Base-by-base conservation (phyloP, 1,284 basidiomycete species). In the Trametes polyzona region DNA sequence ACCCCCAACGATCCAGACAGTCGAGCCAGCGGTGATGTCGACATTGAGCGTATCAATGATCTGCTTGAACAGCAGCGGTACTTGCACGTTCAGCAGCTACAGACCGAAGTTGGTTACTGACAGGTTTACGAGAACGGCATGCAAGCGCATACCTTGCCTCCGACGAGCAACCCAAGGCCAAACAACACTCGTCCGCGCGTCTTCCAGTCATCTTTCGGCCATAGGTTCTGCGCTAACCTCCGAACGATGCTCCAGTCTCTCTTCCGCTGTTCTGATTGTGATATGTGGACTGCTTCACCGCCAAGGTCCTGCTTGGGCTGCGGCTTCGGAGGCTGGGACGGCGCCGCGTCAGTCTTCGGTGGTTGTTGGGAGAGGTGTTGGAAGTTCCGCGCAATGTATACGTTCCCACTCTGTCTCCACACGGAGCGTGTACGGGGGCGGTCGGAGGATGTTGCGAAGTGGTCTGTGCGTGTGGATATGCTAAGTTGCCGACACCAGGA, bases 61-160 rank as follows among this genome's bases (percentile, higher is more conserved):
- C 36, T 83, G 73, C 73, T 98, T 99, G 84, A 99, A 99, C 63
- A 98, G 82, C 65, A 95, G 86, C 0, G 97, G 96, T 5, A 99
- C 96, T 81, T 98, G 96, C 0, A 99, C 96, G 70, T 98, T 99
- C 57, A 98, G 77, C 26, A 97, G 75, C 71, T 73, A 44, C 30
- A 26, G 1, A n/a, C 17, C 12, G 35, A 23, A 11, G 27, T 37
- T 17, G 32, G 24, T n/a, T 41, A 5, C 19, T 11, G 11, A 17
- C 16, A 7, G 16, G 29, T 35, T 12, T 17, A 29, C 8, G 35
- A 27, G 19, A 30, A 3, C n/a, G 12, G 9, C 2, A 14, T 23
- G 2, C 3, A 24, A 47, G 23, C 8, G 69, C 75, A 51, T 59
- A 96, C 92, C 83, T 99, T 99, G 52, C 94, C 96, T 6, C 84